A percentile compares a stretch with the other conserved stretches of the same genome.
Conservation (phyloP, 2,329 filamentous ascomycete species). For the Curvularia spicifera region DNA sequence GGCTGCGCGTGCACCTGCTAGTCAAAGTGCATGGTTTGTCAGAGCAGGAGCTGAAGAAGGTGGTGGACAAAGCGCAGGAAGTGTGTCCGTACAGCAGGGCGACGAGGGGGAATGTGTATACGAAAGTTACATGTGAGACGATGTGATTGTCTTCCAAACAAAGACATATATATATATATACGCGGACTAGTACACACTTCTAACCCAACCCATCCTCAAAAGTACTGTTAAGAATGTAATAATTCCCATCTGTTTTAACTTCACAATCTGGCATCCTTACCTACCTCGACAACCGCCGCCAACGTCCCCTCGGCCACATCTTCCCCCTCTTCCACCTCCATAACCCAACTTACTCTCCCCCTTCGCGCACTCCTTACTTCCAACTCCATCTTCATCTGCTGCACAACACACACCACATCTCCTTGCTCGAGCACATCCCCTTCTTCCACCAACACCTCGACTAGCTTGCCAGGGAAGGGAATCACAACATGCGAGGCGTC, state of each 20-base stretch:
- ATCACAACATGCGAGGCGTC: constrained; percentile 62
- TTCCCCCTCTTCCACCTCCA: constrained; percentile 61
- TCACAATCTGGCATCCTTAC: constrained; percentile 16
- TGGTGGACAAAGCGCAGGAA: constrained; percentile 45
- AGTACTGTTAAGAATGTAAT: too few relatives aligned
- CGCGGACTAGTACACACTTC: too few relatives aligned
- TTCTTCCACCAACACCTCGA: constrained; percentile 64
- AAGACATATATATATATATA: not conserved
- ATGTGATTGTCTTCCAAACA: constrained; percentile 21
- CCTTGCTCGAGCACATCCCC: constrained; percentile 62
- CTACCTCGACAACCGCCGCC: constrained; percentile 55
- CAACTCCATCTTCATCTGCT: constrained; percentile 75
- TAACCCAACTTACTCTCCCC: constrained; percentile 59
- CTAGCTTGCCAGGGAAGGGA: constrained; percentile 64
- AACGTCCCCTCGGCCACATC: constrained; percentile 64
- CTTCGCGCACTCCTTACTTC: constrained; percentile 61
- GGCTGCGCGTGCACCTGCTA: constrained; percentile 54
- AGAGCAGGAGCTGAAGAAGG: constrained; percentile 45
- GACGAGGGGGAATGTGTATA: constrained; percentile 45
- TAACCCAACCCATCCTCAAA: too few relatives aligned
- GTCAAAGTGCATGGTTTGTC: constrained; percentile 45
- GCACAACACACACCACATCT: constrained; percentile 64
- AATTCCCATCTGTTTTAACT: not conserved
- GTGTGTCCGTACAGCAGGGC: constrained; percentile 47
- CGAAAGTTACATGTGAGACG: constrained; percentile 28